Conservation (phyloP, 352 stramenopile species). For the Thalassiosira sp. region DNA sequence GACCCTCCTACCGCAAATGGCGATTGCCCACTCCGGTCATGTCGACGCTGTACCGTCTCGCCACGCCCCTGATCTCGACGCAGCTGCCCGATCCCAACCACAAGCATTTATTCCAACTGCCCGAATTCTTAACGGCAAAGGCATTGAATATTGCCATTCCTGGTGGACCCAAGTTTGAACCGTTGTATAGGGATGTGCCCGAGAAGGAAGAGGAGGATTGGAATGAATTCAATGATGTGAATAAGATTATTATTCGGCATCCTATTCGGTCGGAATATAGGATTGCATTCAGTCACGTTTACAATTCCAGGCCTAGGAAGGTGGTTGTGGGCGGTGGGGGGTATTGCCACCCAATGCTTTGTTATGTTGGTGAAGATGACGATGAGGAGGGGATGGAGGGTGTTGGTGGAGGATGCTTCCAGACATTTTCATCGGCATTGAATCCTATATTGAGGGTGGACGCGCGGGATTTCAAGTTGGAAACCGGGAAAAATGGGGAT, state of each 20-base stretch:
- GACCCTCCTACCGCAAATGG: conserved; percentile 96
- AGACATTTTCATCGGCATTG: conserved; percentile 87
- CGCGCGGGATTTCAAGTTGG: conserved; percentile 50
- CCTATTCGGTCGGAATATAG: conserved; percentile 99
- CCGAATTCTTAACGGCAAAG: conserved; percentile 99
- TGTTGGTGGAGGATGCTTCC: conserved; percentile 87
- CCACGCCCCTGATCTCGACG: conserved; percentile 94
- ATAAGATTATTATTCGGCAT: conserved; percentile 99
- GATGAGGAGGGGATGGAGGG: conserved; percentile 63
- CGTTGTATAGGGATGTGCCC: conserved; percentile 94
- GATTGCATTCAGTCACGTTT: conserved; percentile 98
- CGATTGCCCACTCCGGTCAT: conserved; percentile 96
- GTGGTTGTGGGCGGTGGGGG: conserved; percentile 86
- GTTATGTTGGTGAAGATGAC: conserved; percentile 92
- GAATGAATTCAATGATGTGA: conserved; percentile 99
- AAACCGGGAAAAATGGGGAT: conserved; percentile 42
- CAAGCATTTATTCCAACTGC: conserved; percentile 93
- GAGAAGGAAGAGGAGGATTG: conserved; percentile 99
- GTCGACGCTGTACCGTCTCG: conserved; percentile 96
- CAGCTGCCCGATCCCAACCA: conserved; percentile 94
- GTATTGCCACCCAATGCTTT: conserved; percentile 96
- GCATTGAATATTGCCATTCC: conserved; percentile 99
- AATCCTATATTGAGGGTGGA: conserved; percentile 92
- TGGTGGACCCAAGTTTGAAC: conserved; percentile 99
- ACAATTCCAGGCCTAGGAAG: conserved; percentile 96